These are phyloP conservation scores for Penicillium lividum DNA, from an alignment of 495 filamentous ascomycete genomes.

Conservation along the genomic window DNA sequence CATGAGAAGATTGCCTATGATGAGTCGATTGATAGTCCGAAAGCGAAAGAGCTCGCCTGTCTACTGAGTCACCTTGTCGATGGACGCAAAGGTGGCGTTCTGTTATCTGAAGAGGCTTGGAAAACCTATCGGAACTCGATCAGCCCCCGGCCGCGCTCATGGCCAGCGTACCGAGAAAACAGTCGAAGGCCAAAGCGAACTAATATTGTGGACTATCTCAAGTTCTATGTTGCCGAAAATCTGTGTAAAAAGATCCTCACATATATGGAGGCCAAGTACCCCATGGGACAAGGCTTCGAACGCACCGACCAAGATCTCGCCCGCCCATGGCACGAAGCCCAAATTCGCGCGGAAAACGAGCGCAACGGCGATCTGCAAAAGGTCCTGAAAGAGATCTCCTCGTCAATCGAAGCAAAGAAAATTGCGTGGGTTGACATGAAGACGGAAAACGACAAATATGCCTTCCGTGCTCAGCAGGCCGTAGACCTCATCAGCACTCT, in stretches of 20 bases:
- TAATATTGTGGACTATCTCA: conserved; percentile 71
- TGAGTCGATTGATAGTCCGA: conserved; percentile 54
- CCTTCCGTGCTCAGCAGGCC: conserved; percentile 24
- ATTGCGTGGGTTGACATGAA: conserved; percentile 21
- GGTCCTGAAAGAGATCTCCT: conserved; percentile 23
- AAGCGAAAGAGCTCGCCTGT: conserved; percentile 61
- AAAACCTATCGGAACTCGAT: conserved; percentile 45
- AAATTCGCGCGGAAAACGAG: conserved; percentile 30
- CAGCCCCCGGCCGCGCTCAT: conserved; percentile 30
- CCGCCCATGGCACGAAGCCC: conserved; percentile 40
- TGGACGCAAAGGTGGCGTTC: conserved; percentile 70
- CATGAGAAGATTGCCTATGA: conserved; percentile 73
- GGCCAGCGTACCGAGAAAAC: conserved; percentile 36
- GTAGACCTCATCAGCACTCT: conserved; percentile 26
- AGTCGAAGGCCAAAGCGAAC: conserved; percentile 38
- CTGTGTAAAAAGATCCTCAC: conserved; percentile 52
- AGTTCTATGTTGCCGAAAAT: conserved; percentile 58
- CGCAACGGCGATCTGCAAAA: conserved; percentile 26
- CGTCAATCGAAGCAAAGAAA: conserved; percentile 17
- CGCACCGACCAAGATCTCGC: conserved; percentile 53
- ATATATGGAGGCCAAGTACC: conserved; percentile 45
- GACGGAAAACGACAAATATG: conserved; percentile 16
- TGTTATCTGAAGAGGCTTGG: conserved; percentile 62
- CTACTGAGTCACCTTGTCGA: conserved; percentile 82
- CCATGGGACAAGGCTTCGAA: conserved; percentile 21